phyloP scores from a whole-genome alignment of 139 green algal species.

The Choricystis sp. region DNA sequence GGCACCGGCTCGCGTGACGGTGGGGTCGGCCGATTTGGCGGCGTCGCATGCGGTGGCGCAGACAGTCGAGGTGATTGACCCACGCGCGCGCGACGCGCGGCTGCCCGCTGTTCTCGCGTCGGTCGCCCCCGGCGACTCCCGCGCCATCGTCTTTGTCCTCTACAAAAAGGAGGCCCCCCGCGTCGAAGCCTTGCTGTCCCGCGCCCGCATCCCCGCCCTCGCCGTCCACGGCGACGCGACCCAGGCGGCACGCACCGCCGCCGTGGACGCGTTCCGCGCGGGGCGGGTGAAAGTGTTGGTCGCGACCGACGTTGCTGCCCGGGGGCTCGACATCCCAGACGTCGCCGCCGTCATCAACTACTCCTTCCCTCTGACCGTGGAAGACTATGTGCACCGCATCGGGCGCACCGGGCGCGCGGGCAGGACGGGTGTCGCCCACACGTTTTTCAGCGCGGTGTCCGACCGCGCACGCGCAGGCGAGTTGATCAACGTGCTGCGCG shows the following conservation, averaged over 20 bases:
- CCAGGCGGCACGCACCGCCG: slow-evolving; percentile 52
- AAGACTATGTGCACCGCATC: slow-evolving; percentile 98
- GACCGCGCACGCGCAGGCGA: slow-evolving; percentile 75
- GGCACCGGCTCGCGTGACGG: slow-evolving; percentile 46
- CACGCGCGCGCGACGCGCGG: slow-evolving; percentile 31
- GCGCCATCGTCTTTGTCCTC: slow-evolving; percentile 90
- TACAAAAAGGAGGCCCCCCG: slow-evolving; percentile 93
- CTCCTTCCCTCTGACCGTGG: slow-evolving; percentile 83
- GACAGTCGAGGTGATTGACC: slow-evolving; percentile 85
- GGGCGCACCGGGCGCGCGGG: slow-evolving; percentile 83
- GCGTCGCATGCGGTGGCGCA: slow-evolving; percentile 75
- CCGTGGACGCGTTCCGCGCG: slow-evolving; percentile 71
- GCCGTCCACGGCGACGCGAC: slow-evolving; percentile 83
- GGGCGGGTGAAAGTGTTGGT: slow-evolving; percentile 38
- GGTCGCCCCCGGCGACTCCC: slow-evolving; percentile 52
- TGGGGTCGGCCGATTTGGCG: slow-evolving; percentile 70
- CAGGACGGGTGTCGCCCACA: slow-evolving; percentile 68
- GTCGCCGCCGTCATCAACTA: slow-evolving; percentile 91
- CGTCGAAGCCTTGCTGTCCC: slow-evolving; percentile 54
- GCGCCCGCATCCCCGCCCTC: slow-evolving; percentile 46
- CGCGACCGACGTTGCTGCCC: slow-evolving; percentile 53
- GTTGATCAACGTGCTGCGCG: slow-evolving; percentile 87
- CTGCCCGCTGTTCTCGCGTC: slow-evolving; percentile 61
- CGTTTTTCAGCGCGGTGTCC: slow-evolving; percentile 62
- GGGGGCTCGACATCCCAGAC: slow-evolving; percentile 49